phyloP scores from a whole-genome alignment of 2,329 filamentous ascomycete genomes.

The Nemania sp. region DNA sequence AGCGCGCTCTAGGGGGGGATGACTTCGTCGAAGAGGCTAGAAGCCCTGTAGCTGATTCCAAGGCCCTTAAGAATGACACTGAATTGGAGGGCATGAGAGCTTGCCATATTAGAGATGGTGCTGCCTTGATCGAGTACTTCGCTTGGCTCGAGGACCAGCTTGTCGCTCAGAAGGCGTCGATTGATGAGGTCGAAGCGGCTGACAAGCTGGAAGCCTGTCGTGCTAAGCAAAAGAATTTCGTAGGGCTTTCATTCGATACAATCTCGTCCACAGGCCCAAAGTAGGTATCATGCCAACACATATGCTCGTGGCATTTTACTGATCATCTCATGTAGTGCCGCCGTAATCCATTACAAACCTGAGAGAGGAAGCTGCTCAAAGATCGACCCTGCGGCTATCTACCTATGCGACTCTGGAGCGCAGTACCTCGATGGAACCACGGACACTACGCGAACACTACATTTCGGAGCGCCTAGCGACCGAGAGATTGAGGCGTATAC shows the following conservation, averaged over 20 bases:
- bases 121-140: constrained; percentile 91
- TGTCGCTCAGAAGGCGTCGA: constrained; percentile 73
- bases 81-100: constrained; percentile 93
- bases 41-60: constrained; percentile 89
- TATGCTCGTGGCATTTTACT: not conserved
- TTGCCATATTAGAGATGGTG: constrained; percentile 93
- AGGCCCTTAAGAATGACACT: constrained; percentile 91
- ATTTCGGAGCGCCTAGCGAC: constrained; percentile 86
- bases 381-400: constrained; percentile 87
- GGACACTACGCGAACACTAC: constrained; percentile 91
- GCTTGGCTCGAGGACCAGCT: constrained; percentile 96
- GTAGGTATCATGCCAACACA: constrained; percentile 51
- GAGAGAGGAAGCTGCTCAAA: constrained; percentile 83
- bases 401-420: constrained; percentile 97
- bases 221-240: constrained; percentile 77
- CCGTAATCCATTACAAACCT: constrained; percentile 95
- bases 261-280: constrained; percentile 92
- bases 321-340: constrained; percentile 70
- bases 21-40: constrained; percentile 85
- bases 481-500: constrained; percentile 93
- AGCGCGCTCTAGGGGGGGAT: constrained; percentile 85
- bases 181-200: constrained; percentile 92
- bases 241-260: constrained; percentile 92
- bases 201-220: constrained; percentile 88
- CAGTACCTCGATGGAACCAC: constrained; percentile 97